These are phyloP conservation scores for Saraca asoca DNA, from an alignment of 331 rosid species.

Conservation along the genomic window DNA sequence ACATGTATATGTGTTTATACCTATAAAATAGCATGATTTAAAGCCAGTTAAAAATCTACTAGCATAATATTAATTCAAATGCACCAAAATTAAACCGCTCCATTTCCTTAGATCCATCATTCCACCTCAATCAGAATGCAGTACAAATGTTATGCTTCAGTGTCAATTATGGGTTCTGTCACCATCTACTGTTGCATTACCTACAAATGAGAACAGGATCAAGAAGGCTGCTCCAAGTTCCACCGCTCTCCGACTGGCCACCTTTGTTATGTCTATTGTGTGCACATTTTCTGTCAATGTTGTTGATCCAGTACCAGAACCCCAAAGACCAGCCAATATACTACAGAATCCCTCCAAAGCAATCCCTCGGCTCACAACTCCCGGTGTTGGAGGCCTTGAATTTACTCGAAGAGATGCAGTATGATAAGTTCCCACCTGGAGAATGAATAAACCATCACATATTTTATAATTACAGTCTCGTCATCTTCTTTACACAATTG, in stretches of 20 bases:
- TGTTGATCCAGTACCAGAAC: conserved; percentile 90
- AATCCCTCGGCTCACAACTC: conserved; percentile 95
- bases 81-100: conserved; percentile 9
- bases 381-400: conserved; percentile 78
- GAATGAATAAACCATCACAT: conserved; percentile 28
- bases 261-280: conserved; percentile 73
- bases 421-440: conserved; percentile 84
- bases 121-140: conserved; percentile 16
- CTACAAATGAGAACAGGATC: conserved; percentile 74
- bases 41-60: not conserved
- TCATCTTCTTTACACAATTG: conserved; percentile 13
- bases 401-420: conserved; percentile 63
- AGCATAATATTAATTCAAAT: not conserved
- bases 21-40: not conserved
- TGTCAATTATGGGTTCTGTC: conserved; percentile 10
- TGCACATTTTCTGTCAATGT: conserved; percentile 90
- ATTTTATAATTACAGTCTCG: conserved; percentile 18
- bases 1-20: not conserved
- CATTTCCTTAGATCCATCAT: not conserved
- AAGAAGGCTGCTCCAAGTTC: conserved; percentile 77
- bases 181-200: conserved; percentile 43
- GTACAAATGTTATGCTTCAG: conserved; percentile 8
- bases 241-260: conserved; percentile 77
- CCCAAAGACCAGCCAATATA: conserved; percentile 90
- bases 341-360: conserved; percentile 96